Conservation (phyloP, 176 grass and related monocot species). For the Juncus effusus region DNA sequence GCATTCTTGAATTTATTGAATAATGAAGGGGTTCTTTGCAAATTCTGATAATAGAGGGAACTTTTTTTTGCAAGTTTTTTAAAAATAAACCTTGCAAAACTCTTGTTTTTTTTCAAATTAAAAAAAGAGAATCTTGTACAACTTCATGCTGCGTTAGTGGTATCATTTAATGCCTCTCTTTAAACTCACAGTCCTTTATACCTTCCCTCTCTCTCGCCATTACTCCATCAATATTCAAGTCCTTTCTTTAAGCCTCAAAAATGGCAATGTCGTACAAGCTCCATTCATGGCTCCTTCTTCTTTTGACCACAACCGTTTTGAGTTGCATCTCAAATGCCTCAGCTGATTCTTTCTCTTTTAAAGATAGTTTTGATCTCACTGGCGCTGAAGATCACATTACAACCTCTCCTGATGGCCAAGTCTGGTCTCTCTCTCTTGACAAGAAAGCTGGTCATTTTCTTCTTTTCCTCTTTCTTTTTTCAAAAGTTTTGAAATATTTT, state of each 20-base stretch:
- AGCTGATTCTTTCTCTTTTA: conserved; percentile 40
- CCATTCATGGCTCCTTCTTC: conserved; percentile 17
- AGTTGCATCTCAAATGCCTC: conserved; percentile 4
- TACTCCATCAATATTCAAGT: conserved; percentile 6
- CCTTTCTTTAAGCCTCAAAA: conserved; percentile 11
- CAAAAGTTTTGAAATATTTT: background rate
- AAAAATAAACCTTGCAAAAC: too few species aligned
- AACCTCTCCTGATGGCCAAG: conserved; percentile 86
- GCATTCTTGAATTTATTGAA: too few species aligned
- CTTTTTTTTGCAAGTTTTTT: too few species aligned
- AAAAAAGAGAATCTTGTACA: too few species aligned
- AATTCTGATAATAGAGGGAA: too few species aligned
- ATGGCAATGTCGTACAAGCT: conserved; percentile 11
- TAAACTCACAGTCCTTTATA: conserved; percentile 14
- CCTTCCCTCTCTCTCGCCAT: background rate
- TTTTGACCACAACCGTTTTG: conserved; percentile 2
- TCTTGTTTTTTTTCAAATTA: too few species aligned
- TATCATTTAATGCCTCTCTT: conserved; percentile 17
- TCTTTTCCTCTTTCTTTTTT: background rate
- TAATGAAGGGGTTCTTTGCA: too few species aligned
- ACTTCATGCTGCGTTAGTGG: conserved; percentile 13
- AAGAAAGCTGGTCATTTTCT: conserved; percentile 52
- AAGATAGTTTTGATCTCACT: conserved; percentile 82
- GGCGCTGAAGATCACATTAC: conserved; percentile 79
- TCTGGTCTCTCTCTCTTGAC: conserved; percentile 93